Percentiles rank a stretch among this genome's conserved stretches.
These are phyloP conservation scores for Nicotiana undulata DNA, from an alignment of 257 asterid genomes.

Conservation along the genomic window DNA sequence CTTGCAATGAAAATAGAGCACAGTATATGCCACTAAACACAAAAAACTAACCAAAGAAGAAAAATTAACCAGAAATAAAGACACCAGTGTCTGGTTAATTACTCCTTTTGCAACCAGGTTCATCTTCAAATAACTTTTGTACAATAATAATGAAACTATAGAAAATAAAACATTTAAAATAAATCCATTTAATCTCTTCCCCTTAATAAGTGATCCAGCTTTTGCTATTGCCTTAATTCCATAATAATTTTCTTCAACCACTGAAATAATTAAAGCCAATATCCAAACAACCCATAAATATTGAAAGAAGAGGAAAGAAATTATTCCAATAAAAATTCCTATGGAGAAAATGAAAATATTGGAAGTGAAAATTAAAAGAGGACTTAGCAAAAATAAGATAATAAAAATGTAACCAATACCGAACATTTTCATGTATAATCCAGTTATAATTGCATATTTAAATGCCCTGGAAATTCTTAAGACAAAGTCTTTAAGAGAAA, in stretches of 20 bases:
- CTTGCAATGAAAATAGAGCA: conserved; percentile 43
- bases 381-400: not conserved
- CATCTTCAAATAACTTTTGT: conserved; percentile 5
- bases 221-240: conserved; percentile 36
- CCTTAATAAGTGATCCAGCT: conserved; percentile 31
- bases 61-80: conserved; percentile 2
- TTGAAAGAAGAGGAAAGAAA: not conserved
- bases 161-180: conserved; percentile 19
- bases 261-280: conserved; percentile 27
- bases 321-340: conserved; percentile 8
- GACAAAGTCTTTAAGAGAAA: conserved; percentile 13
- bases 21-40: conserved; percentile 26
- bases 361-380: not conserved
- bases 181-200: conserved; percentile 37
- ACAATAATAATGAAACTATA: conserved; percentile 7
- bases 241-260: conserved; percentile 34
- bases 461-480: conserved; percentile 4
- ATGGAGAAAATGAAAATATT: not conserved
- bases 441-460: conserved; percentile 16
- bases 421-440: conserved; percentile 25
- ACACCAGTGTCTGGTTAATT: not conserved
- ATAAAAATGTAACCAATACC: conserved; percentile 12
- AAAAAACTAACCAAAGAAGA: conserved; percentile 24
- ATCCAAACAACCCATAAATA: conserved; percentile 13
- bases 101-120: not conserved